Evolutionary conservation across 106 monocot genomes (phyloP).

Genomic region (Agapanthus africanus): DNA sequence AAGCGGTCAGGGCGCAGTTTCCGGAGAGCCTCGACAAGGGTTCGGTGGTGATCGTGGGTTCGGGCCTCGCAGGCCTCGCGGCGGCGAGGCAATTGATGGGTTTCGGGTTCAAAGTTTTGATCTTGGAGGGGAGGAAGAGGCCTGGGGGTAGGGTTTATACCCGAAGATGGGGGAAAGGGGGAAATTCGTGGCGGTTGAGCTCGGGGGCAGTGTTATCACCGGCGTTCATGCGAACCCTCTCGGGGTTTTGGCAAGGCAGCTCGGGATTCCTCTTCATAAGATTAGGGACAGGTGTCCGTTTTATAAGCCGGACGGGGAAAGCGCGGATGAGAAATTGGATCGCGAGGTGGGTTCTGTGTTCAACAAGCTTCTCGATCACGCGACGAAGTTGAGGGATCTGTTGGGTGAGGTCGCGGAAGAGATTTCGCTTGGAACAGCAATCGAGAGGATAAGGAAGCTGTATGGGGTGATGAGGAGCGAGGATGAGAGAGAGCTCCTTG

Average conservation of each 20-base stretch:
- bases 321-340: conserved; percentile 52
- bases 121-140: conserved; percentile 60
- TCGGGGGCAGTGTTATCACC: conserved; percentile 92
- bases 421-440: conserved; percentile 54
- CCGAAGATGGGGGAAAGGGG: conserved; percentile 23
- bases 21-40: background rate
- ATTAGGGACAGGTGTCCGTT: conserved; percentile 75
- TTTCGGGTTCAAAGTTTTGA: conserved; percentile 72
- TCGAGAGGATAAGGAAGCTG: conserved; percentile 51
- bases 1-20: conserved; percentile 19
- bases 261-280: conserved; percentile 74
- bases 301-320: conserved; percentile 40
- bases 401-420: conserved; percentile 35
- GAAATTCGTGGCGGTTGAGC: conserved; percentile 49
- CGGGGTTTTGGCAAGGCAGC: conserved; percentile 77
- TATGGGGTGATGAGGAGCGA: conserved; percentile 42
- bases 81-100: conserved; percentile 70
- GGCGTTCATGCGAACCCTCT: conserved; percentile 90
- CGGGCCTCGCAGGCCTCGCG: conserved; percentile 75
- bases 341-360: conserved; percentile 42
- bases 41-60: conserved; percentile 67
- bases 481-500: conserved; percentile 57
- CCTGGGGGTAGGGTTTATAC: conserved; percentile 85
- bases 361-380: conserved; percentile 71
- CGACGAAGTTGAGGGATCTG: conserved; percentile 36